Percentiles rank a stretch among this genome's conserved stretches.
Conservation (phyloP, 768 basidiomycete species). For the Panaeolus papilionaceus region DNA sequence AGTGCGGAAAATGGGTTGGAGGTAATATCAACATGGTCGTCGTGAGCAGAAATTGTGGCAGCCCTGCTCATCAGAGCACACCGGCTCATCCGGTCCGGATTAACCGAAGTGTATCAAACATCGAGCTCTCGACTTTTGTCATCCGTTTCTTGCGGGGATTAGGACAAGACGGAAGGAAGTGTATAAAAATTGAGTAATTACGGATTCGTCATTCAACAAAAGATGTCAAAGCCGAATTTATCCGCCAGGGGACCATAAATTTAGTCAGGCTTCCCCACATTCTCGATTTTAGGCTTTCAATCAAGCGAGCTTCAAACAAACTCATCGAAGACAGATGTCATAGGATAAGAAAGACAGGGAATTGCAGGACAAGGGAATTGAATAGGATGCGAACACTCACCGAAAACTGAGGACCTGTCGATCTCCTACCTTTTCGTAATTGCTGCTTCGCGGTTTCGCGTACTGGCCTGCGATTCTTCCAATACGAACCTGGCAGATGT, state of each 20-base stretch:
- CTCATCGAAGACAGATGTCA: constrained; percentile 13
- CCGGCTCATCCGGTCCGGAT: not conserved
- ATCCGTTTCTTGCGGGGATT: not conserved
- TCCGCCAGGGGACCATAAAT: not conserved
- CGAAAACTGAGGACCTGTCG: constrained; percentile 86
- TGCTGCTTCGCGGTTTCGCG: constrained; percentile 90
- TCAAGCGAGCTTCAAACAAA: constrained; percentile 15
- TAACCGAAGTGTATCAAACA: not conserved
- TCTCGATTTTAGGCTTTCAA: not conserved
- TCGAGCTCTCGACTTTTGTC: not conserved
- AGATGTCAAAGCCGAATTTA: not conserved
- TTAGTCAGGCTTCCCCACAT: not conserved
- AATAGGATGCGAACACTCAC: constrained; percentile 44
- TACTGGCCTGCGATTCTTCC: constrained; percentile 97
- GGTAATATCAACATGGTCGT: not conserved
- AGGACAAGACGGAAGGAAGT: not conserved
- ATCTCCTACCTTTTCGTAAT: constrained; percentile 78
- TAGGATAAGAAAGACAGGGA: not conserved
- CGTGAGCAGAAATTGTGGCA: not conserved
- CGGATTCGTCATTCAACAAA: not conserved
- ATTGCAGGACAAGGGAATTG: not conserved
- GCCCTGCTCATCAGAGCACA: not conserved
- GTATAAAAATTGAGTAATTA: not conserved
- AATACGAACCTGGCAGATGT: constrained; percentile 63
- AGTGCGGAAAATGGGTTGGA: not conserved